Evolutionary conservation across 345 rosid genomes (phyloP), one percentile per base, ranked within the genome.

Genomic region (Hirschfeldia incana): DNA sequence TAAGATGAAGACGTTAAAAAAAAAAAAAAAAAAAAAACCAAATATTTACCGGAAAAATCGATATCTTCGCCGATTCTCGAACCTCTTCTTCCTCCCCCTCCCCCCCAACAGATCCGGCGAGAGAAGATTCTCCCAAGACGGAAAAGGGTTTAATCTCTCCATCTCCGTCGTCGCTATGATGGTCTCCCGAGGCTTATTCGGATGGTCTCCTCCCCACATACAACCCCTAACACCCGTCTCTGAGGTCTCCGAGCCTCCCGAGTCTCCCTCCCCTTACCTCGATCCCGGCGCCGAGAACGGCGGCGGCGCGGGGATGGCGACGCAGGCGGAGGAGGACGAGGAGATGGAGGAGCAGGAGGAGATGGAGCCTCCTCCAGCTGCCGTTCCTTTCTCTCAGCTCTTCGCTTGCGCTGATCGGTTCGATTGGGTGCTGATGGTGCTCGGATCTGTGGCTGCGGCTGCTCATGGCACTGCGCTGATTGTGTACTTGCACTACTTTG

Each of bases 231-330:
- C 99, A 73, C 99, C 99, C 3, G 99, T 95, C 1, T 93, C 99
- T 0, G 99, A 95, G 87, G 98, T 96, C 5, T 96, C 99, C 15
- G 99, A 93, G 89, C 98, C 99, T 34, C 99, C 99, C 72, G 99
- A 95, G 87, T 90, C 97, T 8, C 99, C 99, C 1, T 95, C 98
- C 4, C 99, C 99, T 6, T 95, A 95, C 83, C 73, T 90, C 12
- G 98, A 95, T 78, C 69, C 83, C 16, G 84, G 81, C 26, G 94
- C 90, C 6, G 99, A 96, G 83, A 85, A 88, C 27, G 89, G 89
- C 1, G 90, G 89, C 1, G 90, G 89, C 0, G 80, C 85, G 0
- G 88, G 90, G 0, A 88, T 85, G 12, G 87, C 86, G 51, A 84
- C 88, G 28, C 92, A 85, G 83, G 85, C 76, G 33, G 97, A 90